Evolutionary conservation across 2,329 filamentous ascomycete species (phyloP), one percentile per base, ranked within the genome.

Genomic region (Xylariaceae sp.): DNA sequence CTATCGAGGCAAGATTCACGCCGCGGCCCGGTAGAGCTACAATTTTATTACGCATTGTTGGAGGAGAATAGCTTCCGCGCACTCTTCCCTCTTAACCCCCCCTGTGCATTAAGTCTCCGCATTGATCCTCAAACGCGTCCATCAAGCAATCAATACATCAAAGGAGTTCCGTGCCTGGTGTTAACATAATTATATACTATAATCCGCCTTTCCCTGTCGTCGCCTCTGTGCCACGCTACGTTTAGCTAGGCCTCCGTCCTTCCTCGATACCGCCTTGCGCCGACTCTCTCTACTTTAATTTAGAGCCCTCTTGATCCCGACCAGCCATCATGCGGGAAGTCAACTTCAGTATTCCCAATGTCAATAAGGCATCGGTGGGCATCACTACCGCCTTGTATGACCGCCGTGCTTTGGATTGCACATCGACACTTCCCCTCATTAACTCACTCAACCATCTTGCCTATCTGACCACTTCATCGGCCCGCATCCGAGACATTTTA

Each of bases 341-440:
- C 78, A 97, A 97, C 77, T 97, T 97, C 78, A 97, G 92, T 78
- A 97, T 97, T 73, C 93, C 94, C 49, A 97, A 94, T 82, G 92
- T 95, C 83, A 97, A 97, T 78, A 97, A 97, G 88, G 94, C 94
- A 69, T 96, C 93, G 54, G 92, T 96, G 70, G 93, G 93, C 76
- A 99, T 99, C 77, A 99, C 94, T 64, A 97, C 94, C 52, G 95
- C 94, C 72, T 84, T 99, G 59, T 99, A 99, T 75, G 94, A 99
- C 77, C 91, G 94, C 63, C 88, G 94, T 72, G 94, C 94, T 43
- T 88, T 99, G 67, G 94, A 99, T 74, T 99, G 94, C 79, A 99
- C 94, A 49, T 99, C 94, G 30, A 99, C 94, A 0, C 82, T 99
- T 24, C 94, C 94, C 47, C 84, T 99, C 59, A 97, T 99, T 79